Percentiles rank a stretch among this genome's conserved stretches.
These are phyloP conservation scores for Heterobasidion annosum DNA, from an alignment of 1,284 basidiomycete genomes.

Conservation along the genomic window DNA sequence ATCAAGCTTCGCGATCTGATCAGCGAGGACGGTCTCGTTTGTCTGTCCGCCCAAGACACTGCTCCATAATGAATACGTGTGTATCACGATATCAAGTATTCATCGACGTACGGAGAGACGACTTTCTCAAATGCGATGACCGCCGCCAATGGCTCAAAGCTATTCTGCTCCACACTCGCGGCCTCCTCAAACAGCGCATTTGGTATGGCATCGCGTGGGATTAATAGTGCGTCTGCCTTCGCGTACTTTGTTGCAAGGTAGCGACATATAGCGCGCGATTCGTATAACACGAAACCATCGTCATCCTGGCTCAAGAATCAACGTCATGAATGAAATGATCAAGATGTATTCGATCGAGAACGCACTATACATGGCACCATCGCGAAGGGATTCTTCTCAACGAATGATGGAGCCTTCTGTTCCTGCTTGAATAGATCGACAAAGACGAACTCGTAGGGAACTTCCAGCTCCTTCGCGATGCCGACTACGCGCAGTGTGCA, in stretches of 20 bases:
- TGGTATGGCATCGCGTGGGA: constrained; percentile 23
- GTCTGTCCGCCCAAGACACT: background rate
- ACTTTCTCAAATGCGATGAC: constrained; percentile 24
- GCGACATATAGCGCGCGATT: constrained; percentile 42
- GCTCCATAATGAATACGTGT: background rate
- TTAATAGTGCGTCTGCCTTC: constrained; percentile 16
- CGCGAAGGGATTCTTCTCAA: constrained; percentile 52
- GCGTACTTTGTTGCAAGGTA: constrained; percentile 25
- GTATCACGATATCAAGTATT: background rate
- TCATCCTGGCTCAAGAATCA: background rate
- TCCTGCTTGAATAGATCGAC: constrained; percentile 34
- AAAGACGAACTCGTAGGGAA: constrained; percentile 38
- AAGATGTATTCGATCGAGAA: background rate
- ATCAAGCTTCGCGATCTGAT: background rate
- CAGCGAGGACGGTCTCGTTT: background rate
- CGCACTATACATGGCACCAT: constrained; percentile 55
- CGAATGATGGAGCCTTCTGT: constrained; percentile 37
- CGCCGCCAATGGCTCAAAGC: constrained; percentile 27
- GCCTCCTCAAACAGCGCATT: constrained; percentile 36
- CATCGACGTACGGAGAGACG: constrained; percentile 10
- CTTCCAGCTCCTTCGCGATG: constrained; percentile 39
- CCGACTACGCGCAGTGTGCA: constrained; percentile 37
- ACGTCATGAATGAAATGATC: too few species aligned
- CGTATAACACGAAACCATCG: constrained; percentile 27
- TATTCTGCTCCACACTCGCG: constrained; percentile 26